Evolutionary conservation across 169 alveolate genomes (phyloP), one percentile per base, ranked within the genome.

Genomic region (Cystoisospora suis): DNA sequence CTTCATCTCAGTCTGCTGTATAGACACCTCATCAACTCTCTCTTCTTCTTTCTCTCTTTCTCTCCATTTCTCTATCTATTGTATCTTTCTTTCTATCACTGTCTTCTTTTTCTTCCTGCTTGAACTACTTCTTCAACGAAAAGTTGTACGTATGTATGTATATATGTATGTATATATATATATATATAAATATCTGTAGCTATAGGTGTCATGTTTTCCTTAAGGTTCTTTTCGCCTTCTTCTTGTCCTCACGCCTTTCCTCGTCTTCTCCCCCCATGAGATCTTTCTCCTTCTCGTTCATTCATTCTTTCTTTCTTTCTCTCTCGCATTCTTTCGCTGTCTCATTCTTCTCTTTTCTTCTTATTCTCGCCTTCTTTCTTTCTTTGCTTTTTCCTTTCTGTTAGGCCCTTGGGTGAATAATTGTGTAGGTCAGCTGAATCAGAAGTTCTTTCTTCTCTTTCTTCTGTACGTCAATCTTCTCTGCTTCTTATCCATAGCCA

Each of bases 351-450:
- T 75, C 34, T 12, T 6, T 56, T 3, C 58, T 49, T 47, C 65
- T 53, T 20, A 53, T 15, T 53, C n/a, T 53, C n/a, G 29, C 20
- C 29, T 38, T 34, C 27, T 69, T 20, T 69, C 5, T 69, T 20
- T 29, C 45, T 69, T 5, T 2, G 46, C 38, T 34, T 2, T 27
- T 15, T 5, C 5, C 45, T 69, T 27, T 5, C 15, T 42, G 42
- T 42, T 80, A 83, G 89, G 98, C 80, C 94, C 92, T n/a, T 96
- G 97, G 97, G 93, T 95, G 32, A 95, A 95, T 56, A 97, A 97
- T 88, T 97, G 99, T 81, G 96, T 97, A 29, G 99, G 99, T 4
- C 89, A 88, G 44, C 79, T 94, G 77, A 97, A 97, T 91, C 96
- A 96, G 89, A 97, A 97, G 94, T 91, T 91, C 75, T 97, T 96